Evolutionary conservation across 768 basidiomycete species (phyloP).

Genomic region (Mycena alexandri): DNA sequence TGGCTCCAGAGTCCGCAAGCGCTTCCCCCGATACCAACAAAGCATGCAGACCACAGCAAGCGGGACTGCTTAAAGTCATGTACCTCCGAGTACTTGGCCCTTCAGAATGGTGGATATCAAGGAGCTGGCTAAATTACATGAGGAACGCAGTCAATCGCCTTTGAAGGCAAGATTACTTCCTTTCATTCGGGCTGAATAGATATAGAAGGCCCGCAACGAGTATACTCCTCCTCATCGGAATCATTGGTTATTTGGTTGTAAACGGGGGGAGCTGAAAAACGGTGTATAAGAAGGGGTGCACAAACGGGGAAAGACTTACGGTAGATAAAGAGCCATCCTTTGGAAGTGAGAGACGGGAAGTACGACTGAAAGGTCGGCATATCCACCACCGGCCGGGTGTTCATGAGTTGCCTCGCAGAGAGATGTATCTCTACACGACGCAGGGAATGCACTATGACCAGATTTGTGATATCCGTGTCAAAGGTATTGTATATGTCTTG

Average conservation of each 20-base stretch:
- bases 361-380: not conserved
- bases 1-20: too few species aligned
- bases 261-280: not conserved
- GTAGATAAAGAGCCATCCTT: not conserved
- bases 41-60: too few species aligned
- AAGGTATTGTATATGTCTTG: not conserved
- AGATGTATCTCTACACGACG: slow-evolving; percentile 3
- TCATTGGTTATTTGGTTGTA: not conserved
- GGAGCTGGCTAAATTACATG: slow-evolving; percentile 61
- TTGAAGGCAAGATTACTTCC: not conserved
- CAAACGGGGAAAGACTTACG: not conserved
- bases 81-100: too few species aligned
- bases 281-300: not conserved
- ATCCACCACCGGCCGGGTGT: not conserved
- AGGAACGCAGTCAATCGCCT: slow-evolving; percentile 55
- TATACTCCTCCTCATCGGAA: not conserved
- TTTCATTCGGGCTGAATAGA: too few species aligned
- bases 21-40: too few species aligned
- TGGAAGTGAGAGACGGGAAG: not conserved
- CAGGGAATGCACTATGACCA: not conserved
- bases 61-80: too few species aligned
- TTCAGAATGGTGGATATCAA: slow-evolving; percentile 64
- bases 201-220: too few species aligned
- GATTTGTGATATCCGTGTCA: not conserved
- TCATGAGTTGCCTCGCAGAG: too few species aligned